Evolutionary conservation across 345 rosid genomes (phyloP).

Genomic region (Citrus reticulata): DNA sequence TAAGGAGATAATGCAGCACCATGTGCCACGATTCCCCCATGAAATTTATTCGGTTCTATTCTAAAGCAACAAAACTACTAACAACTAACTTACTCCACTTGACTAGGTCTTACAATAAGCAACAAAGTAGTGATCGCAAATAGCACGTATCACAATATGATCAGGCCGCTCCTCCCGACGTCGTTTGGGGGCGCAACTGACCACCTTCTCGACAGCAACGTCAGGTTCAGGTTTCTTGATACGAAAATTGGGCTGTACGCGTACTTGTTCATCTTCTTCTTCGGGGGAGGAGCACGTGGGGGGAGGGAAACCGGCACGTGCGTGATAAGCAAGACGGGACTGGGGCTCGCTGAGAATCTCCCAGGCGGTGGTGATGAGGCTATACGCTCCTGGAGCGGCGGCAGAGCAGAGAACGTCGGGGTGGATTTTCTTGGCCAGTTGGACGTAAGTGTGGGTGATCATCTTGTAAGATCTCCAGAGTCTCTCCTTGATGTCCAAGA

Average conservation of each 20-base stretch:
- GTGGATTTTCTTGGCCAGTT: neutral
- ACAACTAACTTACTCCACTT: no score
- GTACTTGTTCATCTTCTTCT: no score
- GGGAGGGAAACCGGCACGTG: neutral
- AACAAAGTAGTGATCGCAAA: no score
- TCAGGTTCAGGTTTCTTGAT: neutral
- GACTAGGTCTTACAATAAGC: no score
- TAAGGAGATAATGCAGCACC: no score
- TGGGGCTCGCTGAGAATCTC: neutral
- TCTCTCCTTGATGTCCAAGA: neutral
- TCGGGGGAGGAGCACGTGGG: neutral
- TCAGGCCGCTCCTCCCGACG: neutral
- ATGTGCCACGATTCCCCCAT: no score
- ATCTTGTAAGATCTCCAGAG: neutral
- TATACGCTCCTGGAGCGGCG: neutral
- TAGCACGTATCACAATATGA: no score
- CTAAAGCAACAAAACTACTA: no score
- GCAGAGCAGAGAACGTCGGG: neutral
- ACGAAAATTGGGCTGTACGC: no score
- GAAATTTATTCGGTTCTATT: no score
- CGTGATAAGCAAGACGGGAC: neutral
- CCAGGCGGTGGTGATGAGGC: neutral
- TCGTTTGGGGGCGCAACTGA: neutral
- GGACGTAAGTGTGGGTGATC: neutral
- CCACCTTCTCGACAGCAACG: neutral